These are phyloP conservation scores for Coniochaeta hoffmannii DNA, from an alignment of 2,329 filamentous ascomycete species.

Conservation along the genomic window DNA sequence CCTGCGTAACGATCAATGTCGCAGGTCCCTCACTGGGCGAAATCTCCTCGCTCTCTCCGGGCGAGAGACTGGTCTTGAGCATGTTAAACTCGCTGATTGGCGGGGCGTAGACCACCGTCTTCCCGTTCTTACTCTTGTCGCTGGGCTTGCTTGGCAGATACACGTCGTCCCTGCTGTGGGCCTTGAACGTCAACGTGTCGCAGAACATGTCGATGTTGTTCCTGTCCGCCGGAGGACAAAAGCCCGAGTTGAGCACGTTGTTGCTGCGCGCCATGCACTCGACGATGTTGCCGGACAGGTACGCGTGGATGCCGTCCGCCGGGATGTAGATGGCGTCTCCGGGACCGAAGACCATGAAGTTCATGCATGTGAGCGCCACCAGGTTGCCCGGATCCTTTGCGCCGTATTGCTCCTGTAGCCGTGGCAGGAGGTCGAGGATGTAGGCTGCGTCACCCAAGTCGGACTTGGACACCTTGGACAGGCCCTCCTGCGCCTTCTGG, in stretches of 20 bases:
- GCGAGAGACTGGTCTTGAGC: constrained; percentile 48
- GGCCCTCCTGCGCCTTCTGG: constrained; percentile 40
- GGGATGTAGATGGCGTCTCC: constrained; percentile 65
- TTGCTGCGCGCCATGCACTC: constrained; percentile 73
- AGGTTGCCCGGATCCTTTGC: constrained; percentile 58
- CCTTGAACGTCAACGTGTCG: constrained; percentile 54
- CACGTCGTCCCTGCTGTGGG: constrained; percentile 50
- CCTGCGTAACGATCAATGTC: constrained; percentile 55
- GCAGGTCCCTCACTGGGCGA: constrained; percentile 50
- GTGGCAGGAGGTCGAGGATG: constrained; percentile 56
- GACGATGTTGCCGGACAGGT: constrained; percentile 65
- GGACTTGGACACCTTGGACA: constrained; percentile 38
- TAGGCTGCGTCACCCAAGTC: constrained; percentile 44
- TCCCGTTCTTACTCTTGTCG: constrained; percentile 46
- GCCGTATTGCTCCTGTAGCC: constrained; percentile 58
- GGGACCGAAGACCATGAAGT: constrained; percentile 58
- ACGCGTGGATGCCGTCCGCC: constrained; percentile 67
- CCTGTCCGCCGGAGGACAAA: constrained; percentile 60
- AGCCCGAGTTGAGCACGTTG: constrained; percentile 68
- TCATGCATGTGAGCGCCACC: constrained; percentile 67
- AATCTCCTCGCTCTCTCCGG: constrained; percentile 52
- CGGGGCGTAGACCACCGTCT: constrained; percentile 56
- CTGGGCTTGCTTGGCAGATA: constrained; percentile 42
- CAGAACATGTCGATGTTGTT: constrained; percentile 59
- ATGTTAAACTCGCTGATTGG: constrained; percentile 68